These are phyloP conservation scores for Cucumis cinereus DNA, from an alignment of 306 rosid genomes.

Conservation along the genomic window DNA sequence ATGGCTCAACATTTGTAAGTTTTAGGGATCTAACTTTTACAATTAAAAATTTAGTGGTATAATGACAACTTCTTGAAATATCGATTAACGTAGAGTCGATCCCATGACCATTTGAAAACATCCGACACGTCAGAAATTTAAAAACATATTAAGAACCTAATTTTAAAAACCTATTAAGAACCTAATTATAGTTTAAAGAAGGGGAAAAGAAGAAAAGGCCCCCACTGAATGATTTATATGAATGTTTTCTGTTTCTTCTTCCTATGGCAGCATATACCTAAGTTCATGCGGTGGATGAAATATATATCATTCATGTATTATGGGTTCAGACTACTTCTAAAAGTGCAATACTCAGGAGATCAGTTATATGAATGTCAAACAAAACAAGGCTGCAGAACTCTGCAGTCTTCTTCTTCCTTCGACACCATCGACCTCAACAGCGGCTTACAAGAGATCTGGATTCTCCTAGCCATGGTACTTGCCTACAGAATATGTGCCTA, in stretches of 20 bases:
- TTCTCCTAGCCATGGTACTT: slow-evolving; percentile 62
- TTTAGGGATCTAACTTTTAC: no score
- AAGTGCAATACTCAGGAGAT: slow-evolving; percentile 85
- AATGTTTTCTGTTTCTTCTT: no score
- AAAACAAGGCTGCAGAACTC: slow-evolving; percentile 48
- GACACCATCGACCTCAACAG: slow-evolving; percentile 58
- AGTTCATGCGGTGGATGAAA: slow-evolving; percentile 81
- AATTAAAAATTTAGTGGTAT: no score
- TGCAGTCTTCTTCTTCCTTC: slow-evolving; percentile 76
- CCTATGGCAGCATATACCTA: slow-evolving; percentile 70
- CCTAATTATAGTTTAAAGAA: neutral
- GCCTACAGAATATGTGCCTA: slow-evolving; percentile 59
- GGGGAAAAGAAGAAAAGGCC: no score
- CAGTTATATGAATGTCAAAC: slow-evolving; percentile 63
- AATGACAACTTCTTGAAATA: no score
- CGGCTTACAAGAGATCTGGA: slow-evolving; percentile 64
- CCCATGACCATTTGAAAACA: no score
- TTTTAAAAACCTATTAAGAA: neutral
- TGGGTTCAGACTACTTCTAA: slow-evolving; percentile 72
- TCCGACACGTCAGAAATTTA: no score
- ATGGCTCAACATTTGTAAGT: no score
- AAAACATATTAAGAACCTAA: neutral
- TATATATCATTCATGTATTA: slow-evolving; percentile 78
- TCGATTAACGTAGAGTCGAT: no score
- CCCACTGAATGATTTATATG: neutral